Evolutionary conservation across 2,329 filamentous ascomycete species (phyloP).

Genomic region (Fusarium sp.): DNA sequence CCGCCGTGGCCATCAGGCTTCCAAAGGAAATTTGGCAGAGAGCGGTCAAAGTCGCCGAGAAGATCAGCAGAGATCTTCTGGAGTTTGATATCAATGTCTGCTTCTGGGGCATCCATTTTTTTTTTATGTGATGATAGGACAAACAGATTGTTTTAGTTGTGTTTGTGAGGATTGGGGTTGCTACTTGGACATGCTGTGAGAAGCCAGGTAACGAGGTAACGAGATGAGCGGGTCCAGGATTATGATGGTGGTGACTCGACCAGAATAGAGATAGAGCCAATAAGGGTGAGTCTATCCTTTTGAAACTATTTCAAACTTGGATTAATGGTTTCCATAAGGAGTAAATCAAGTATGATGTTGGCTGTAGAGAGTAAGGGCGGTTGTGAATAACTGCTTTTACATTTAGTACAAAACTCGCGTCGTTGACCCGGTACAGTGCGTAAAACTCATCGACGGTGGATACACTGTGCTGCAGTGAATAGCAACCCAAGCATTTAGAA

Average conservation of each 20-base stretch:
- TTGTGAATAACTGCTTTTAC: background rate
- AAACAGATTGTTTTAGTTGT: constrained; percentile 2
- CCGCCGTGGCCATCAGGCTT: constrained; percentile 62
- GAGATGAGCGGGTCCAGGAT: constrained; percentile 26
- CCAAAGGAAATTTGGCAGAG: constrained; percentile 65
- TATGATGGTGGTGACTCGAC: constrained; percentile 1
- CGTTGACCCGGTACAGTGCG: background rate
- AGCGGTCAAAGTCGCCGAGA: constrained; percentile 68
- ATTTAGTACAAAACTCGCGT: too few relatives aligned
- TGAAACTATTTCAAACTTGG: background rate
- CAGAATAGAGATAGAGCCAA: constrained; percentile 5
- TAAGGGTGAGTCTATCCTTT: background rate
- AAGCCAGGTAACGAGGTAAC: constrained; percentile 28
- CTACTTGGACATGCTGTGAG: constrained; percentile 6
- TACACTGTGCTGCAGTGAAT: background rate
- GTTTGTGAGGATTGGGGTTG: constrained; percentile 6
- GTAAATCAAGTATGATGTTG: too few relatives aligned
- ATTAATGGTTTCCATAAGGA: background rate
- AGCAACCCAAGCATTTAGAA: background rate
- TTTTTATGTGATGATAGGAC: background rate
- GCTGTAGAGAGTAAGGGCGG: background rate
- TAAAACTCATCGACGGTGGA: accelerated
- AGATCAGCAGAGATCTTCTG: constrained; percentile 72
- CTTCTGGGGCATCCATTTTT: constrained; percentile 71
- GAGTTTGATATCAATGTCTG: constrained; percentile 72